phyloP scores from a whole-genome alignment of 2,329 filamentous ascomycete species.

The Calonectria naviculata region DNA sequence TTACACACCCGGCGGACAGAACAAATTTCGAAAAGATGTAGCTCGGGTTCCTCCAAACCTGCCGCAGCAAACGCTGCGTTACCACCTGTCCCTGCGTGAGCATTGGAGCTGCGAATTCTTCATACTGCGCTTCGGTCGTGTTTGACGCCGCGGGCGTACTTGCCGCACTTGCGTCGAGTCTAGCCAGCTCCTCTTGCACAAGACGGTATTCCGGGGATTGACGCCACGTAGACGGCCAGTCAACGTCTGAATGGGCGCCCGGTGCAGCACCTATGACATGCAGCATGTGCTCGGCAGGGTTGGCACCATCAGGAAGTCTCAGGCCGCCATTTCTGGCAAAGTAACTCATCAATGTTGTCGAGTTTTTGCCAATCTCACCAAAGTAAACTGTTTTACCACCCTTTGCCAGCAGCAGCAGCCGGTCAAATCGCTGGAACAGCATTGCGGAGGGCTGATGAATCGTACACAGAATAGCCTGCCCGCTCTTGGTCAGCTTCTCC shows the following conservation, averaged over 20 bases:
- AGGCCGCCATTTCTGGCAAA: background rate
- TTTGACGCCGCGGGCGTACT: too few relatives aligned
- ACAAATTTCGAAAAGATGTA: too few relatives aligned
- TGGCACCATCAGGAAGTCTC: background rate
- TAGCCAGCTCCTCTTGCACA: background rate
- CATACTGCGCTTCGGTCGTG: too few relatives aligned
- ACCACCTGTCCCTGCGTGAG: too few relatives aligned
- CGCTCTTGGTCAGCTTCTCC: background rate
- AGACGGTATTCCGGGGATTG: background rate
- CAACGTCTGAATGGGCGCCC: background rate
- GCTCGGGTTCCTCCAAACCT: too few relatives aligned
- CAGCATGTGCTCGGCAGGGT: slow-evolving; percentile 1
- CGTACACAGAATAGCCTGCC: background rate
- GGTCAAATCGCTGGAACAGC: too few relatives aligned
- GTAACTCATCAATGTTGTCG: background rate
- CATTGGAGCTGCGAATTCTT: too few relatives aligned
- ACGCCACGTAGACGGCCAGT: background rate
- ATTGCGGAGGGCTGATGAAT: slow-evolving; percentile 1
- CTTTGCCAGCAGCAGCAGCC: background rate
- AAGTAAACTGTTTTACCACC: background rate
- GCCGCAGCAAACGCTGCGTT: too few relatives aligned
- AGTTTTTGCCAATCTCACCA: background rate
- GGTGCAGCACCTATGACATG: background rate
- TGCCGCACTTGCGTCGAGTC: background rate
- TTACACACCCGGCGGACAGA: too few relatives aligned